Evolutionary conservation across 148 eudicot genomes (phyloP), one percentile per base, ranked within the genome.

Genomic region (Arctostaphylos glauca): DNA sequence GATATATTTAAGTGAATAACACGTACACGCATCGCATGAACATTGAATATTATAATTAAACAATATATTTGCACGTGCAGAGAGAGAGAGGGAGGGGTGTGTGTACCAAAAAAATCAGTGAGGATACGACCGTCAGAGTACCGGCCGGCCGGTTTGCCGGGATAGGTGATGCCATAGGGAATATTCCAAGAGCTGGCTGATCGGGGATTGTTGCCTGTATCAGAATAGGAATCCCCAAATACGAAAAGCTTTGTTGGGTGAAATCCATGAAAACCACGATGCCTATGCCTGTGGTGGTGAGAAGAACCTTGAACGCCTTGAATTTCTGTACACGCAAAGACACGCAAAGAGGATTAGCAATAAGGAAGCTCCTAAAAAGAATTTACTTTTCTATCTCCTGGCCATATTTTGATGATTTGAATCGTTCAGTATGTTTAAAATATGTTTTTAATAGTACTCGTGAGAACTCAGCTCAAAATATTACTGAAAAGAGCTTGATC

Each of bases 221-320:
- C 98, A 0, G 88, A 98, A 54, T 95, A 95, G 0, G 98, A 95
- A 79, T 95, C 98, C 54, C 98, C 98, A 43, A 95, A 95, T 6
- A 92, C 98, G 67, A 95, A 94, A 25, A 95, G 82, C 87, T 87
- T 91, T n/a, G 84, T 77, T 1, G 79, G 70, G 3, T 64, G 62
- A 53, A 73, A 67, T 66, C 75, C 73, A 2, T 62, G 46, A 0
- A n/a, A 50, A 4, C 31, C 25, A 23, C 53, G 75, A 56, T 78
- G 55, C n/a, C n/a, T n/a, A 14, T 12, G 55, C 18, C 15, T 48
- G 14, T 58, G 84, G 16, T 71, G 25, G n/a, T 58, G 14, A 4
- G 60, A 21, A 4, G 71, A 54, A 77, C 76, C 76, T 3, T 71
- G 66, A 55, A 48, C 85, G 5, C 41, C 31, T 58, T 75, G 70